Base-by-base conservation (phyloP, 1,284 basidiomycete genomes). In the Porphyrellus sp. region DNA sequence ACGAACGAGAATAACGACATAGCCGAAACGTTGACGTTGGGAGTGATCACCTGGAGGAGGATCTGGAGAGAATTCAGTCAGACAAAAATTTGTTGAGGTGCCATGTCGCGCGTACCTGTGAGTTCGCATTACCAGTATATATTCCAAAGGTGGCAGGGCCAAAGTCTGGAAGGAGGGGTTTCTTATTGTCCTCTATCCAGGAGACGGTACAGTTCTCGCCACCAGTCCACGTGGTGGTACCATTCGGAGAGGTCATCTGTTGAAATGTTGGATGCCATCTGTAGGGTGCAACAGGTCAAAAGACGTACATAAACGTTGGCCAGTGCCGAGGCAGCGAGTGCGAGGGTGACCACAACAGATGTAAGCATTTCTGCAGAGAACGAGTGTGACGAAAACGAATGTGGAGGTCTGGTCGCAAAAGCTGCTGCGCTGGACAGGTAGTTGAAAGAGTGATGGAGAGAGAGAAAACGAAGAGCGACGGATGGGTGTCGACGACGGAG, bases 131-230 rank as follows among this genome's bases (percentile, higher is more conserved):
- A 25, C 87, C 88, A 54, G 77, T 81, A 64, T 84, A 93, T 66
- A 95, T 77, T 49, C 80, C 83, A 54, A 93, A 74, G 38, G 73
- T 76, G 35, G 81, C 75, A 27, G 69, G 62, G 15, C 91, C 90
- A 53, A 89, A 87, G 1, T 75, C 61, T 20, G 69, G 59, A 34
- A 92, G 77, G 24, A 73, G 62, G 7, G 90, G 86, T 0, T 75
- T 30, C 0, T 56, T 55, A 50, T 79, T 79, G 58, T 83, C 76
- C 55, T 93, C 89, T 56, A 80, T 69, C 92, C 92, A 94, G 43
- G 63, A 70, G 56, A 94, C 70, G 25, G 74, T 81, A 41, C 80
- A 74, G 2, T 66, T 59, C 63, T 84, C 73, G 28, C 89, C 89
- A 53, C 77, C 87, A n/a, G 73, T 65, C 64, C 78, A 83, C 11